A percentile compares a stretch with the other conserved stretches of the same genome.
These are phyloP conservation scores for Pseudoturritis turrita DNA, from an alignment of 345 rosid species.

Conservation along the genomic window DNA sequence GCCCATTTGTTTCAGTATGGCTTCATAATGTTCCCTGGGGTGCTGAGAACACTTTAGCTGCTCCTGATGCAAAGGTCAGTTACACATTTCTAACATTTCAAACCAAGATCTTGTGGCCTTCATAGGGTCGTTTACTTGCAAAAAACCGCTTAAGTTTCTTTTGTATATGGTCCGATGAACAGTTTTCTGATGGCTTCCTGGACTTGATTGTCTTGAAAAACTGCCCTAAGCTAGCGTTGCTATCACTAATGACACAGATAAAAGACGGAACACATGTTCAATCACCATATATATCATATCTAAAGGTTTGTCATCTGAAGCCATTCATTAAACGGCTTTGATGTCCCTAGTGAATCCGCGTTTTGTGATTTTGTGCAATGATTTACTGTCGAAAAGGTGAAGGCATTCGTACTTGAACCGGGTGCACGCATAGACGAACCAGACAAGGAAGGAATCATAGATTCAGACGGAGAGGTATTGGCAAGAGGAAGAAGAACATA, in stretches of 20 bases:
- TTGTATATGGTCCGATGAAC: not conserved
- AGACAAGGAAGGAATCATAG: slow-evolving; percentile 77
- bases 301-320: slow-evolving; percentile 48
- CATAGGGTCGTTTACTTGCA: not conserved
- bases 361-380: not conserved
- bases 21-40: slow-evolving; percentile 99
- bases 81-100: not conserved
- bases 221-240: slow-evolving; percentile 60
- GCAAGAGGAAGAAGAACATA: slow-evolving; percentile 70
- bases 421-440: slow-evolving; percentile 52
- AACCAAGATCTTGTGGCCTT: not conserved
- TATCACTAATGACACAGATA: slow-evolving; percentile 46
- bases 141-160: not conserved
- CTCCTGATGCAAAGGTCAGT: slow-evolving; percentile 89
- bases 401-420: slow-evolving; percentile 76
- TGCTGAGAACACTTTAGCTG: slow-evolving; percentile 63
- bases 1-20: slow-evolving; percentile 90
- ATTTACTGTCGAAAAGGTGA: slow-evolving; percentile 46
- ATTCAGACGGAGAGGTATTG: slow-evolving; percentile 83
- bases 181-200: slow-evolving; percentile 93
- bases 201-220: slow-evolving; percentile 62
- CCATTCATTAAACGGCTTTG: too few species aligned
- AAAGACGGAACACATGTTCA: slow-evolving; percentile 63
- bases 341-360: not conserved
- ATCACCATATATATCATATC: slow-evolving; percentile 58